phyloP scores from a whole-genome alignment of 441 rosid species.

The California macrophylla region DNA sequence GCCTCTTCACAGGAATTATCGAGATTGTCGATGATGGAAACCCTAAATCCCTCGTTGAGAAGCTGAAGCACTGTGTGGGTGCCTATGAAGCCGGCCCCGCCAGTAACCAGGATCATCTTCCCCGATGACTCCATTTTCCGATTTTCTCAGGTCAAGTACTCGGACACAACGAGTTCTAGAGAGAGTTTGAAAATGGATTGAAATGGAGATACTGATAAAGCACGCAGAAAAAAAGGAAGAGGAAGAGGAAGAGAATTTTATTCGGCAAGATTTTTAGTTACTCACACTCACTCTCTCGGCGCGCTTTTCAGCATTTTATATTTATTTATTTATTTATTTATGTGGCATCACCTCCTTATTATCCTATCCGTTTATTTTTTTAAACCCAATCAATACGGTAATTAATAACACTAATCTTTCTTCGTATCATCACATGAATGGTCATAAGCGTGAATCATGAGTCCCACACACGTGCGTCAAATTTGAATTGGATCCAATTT shows the following conservation, averaged over 20 bases:
- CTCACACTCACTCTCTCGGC: not conserved
- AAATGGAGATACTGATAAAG: not conserved
- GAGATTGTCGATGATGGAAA: slow-evolving; percentile 52
- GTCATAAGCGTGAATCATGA: too few species aligned
- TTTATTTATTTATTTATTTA: too few species aligned
- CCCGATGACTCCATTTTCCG: slow-evolving; percentile 38
- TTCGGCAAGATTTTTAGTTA: not conserved
- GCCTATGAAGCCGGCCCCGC: slow-evolving; percentile 68
- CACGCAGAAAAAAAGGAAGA: too few species aligned
- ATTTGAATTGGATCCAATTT: too few species aligned
- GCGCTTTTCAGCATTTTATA: too few species aligned
- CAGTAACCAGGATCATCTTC: slow-evolving; percentile 53
- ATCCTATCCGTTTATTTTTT: too few species aligned
- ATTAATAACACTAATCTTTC: too few species aligned
- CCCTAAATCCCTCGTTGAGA: slow-evolving; percentile 46
- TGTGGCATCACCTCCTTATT: too few species aligned
- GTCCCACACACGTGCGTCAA: too few species aligned
- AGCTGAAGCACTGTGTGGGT: slow-evolving; percentile 63
- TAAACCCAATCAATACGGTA: too few species aligned
- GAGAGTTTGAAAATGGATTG: not conserved
- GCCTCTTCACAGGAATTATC: slow-evolving; percentile 55
- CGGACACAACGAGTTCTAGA: not conserved
- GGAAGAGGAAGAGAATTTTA: not conserved
- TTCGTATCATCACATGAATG: too few species aligned
- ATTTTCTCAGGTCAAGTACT: not conserved